Percentiles rank a stretch among this genome's conserved stretches.
Evolutionary conservation across 306 rosid species (phyloP).

Genomic region (Citrullus colocynthis): DNA sequence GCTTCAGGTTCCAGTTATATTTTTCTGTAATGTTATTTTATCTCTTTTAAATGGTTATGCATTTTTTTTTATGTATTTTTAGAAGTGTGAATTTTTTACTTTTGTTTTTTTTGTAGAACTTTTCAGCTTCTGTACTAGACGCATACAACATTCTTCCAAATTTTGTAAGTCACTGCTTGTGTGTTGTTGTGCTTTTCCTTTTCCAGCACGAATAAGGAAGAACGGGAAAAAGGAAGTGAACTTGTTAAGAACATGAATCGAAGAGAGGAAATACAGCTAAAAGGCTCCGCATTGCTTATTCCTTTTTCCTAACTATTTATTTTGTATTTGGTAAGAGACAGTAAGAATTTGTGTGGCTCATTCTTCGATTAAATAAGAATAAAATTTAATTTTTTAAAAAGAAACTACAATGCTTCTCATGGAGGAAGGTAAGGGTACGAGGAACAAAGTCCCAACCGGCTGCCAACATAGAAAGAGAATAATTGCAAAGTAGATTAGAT

Average conservation of each 20-base stretch:
- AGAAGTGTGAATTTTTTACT: not conserved
- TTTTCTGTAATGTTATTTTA: not conserved
- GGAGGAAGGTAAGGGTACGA: not conserved
- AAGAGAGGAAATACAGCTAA: not conserved
- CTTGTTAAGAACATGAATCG: not conserved
- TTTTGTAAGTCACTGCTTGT: conserved; percentile 36
- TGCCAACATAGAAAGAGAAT: no score
- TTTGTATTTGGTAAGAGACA: not conserved
- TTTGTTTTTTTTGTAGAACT: conserved; percentile 22
- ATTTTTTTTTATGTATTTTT: not conserved
- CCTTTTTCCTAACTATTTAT: not conserved
- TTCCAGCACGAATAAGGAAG: not conserved
- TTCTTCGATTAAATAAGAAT: not conserved
- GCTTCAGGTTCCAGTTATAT: conserved; percentile 47
- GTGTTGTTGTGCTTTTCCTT: not conserved
- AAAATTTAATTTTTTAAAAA: not conserved
- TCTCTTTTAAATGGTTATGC: not conserved
- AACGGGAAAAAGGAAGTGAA: not conserved
- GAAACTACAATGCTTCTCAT: not conserved
- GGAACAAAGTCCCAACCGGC: not conserved
- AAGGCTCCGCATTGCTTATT: not conserved
- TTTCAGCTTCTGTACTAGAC: conserved; percentile 57
- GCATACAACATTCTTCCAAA: conserved; percentile 73
- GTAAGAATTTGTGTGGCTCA: not conserved
- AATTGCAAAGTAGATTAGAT: no score